These are phyloP conservation scores for Xanthoconium purpureum DNA, from an alignment of 768 basidiomycete genomes.

Conservation along the genomic window DNA sequence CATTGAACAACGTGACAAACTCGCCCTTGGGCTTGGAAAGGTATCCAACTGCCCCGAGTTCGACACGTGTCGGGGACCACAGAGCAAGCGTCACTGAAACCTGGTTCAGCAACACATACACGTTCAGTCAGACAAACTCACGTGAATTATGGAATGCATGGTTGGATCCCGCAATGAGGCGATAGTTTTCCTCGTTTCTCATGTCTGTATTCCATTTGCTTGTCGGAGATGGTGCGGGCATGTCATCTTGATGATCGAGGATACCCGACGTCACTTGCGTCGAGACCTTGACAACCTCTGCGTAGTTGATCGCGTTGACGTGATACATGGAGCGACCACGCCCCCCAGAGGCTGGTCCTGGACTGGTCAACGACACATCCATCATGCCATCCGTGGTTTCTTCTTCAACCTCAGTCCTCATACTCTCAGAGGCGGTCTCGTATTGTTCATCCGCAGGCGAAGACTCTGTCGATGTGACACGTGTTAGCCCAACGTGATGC, in stretches of 20 bases:
- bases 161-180: conserved; percentile 47
- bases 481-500: not conserved
- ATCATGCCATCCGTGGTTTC: conserved; percentile 11
- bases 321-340: not conserved
- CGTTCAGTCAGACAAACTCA: conserved; percentile 35
- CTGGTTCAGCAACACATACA: not conserved
- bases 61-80: conserved; percentile 64
- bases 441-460: conserved; percentile 26
- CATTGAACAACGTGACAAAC: conserved; percentile 73
- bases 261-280: not conserved
- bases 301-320: conserved; percentile 1
- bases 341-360: not conserved
- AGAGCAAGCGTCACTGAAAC: conserved; percentile 58
- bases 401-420: conserved; percentile 16
- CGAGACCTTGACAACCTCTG: conserved; percentile 21
- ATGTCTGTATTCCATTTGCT: conserved; percentile 40
- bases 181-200: conserved; percentile 64
- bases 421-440: conserved; percentile 28
- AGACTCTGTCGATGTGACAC: conserved; percentile 7
- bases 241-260: not conserved
- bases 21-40: conserved; percentile 61
- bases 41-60: conserved; percentile 75
- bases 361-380: conserved; percentile 18
- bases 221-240: conserved; percentile 31
- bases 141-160: conserved; percentile 70